A percentile compares a stretch with the other conserved stretches of the same genome.
These are phyloP conservation scores for Berberis vulgaris DNA, from an alignment of 164 flowering plant genomes.

Conservation along the genomic window DNA sequence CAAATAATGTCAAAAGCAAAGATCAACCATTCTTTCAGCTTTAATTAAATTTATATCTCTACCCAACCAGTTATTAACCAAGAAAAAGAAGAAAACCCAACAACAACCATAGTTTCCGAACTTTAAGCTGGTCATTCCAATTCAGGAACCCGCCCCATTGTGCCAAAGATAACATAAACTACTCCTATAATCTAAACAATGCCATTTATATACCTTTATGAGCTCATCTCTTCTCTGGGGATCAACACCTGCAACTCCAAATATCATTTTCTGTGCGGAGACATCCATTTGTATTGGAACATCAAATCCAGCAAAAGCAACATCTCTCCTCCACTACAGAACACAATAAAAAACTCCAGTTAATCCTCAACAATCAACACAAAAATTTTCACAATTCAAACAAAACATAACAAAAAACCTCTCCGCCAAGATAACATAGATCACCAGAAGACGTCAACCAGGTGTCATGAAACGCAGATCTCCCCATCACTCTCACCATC, in stretches of 20 bases:
- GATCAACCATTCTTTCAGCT: no score
- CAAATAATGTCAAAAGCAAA: no score
- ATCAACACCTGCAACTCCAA: conserved; percentile 73
- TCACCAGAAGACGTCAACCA: conserved; percentile 75
- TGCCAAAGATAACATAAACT: no score
- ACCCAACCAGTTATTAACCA: no score
- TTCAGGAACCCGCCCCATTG: no score
- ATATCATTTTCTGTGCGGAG: conserved; percentile 93
- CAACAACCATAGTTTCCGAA: no score
- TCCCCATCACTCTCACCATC: conserved; percentile 84
- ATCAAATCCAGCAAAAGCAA: conserved; percentile 97
- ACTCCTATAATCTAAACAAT: not conserved
- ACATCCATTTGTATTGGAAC: conserved; percentile 94
- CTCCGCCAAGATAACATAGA: conserved; percentile 88
- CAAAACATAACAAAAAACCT: conserved; percentile 30
- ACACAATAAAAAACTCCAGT: not conserved
- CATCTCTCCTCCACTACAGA: conserved; percentile 91
- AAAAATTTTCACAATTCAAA: not conserved
- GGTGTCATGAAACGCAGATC: conserved; percentile 96
- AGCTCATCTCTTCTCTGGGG: conserved; percentile 74
- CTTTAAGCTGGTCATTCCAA: no score
- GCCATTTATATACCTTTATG: conserved; percentile 48
- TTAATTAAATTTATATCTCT: no score
- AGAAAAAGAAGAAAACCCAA: no score
- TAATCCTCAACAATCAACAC: no score